These are phyloP conservation scores for Colletotrichum simmondsii DNA, from an alignment of 2,329 filamentous ascomycete genomes.

Conservation along the genomic window DNA sequence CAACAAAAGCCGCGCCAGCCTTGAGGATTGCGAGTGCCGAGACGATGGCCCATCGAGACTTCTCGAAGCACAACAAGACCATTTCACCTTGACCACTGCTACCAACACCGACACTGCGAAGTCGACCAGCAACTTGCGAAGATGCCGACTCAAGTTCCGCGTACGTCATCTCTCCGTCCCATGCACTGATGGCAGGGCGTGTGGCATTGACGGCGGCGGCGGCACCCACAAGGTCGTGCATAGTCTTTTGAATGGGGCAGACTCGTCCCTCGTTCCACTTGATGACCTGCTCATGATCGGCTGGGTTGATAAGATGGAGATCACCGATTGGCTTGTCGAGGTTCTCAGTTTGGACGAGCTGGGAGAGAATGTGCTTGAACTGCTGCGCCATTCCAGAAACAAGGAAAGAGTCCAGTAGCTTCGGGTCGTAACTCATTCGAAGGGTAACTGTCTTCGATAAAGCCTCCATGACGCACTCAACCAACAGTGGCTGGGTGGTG, in stretches of 20 bases:
- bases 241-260: background rate
- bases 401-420: background rate
- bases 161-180: conserved; percentile 46
- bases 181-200: conserved; percentile 39
- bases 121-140: conserved; percentile 4
- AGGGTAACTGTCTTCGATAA: background rate
- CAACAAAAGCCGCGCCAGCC: conserved; percentile 32
- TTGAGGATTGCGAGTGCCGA: conserved; percentile 35
- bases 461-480: background rate
- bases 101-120: conserved; percentile 2
- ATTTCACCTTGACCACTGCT: background rate
- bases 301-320: background rate
- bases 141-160: conserved; percentile 36
- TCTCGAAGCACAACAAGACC: conserved; percentile 2
- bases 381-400: background rate
- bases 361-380: background rate
- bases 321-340: background rate
- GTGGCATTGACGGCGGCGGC: background rate
- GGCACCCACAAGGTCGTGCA: background rate
- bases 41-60: conserved; percentile 33
- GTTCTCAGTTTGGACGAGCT: background rate
- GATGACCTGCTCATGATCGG: background rate
- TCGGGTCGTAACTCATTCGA: background rate
- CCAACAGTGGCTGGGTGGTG: background rate
- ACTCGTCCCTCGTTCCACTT: background rate